phyloP scores from a whole-genome alignment of 2,329 filamentous ascomycete genomes.

The Cercospora sojina region DNA sequence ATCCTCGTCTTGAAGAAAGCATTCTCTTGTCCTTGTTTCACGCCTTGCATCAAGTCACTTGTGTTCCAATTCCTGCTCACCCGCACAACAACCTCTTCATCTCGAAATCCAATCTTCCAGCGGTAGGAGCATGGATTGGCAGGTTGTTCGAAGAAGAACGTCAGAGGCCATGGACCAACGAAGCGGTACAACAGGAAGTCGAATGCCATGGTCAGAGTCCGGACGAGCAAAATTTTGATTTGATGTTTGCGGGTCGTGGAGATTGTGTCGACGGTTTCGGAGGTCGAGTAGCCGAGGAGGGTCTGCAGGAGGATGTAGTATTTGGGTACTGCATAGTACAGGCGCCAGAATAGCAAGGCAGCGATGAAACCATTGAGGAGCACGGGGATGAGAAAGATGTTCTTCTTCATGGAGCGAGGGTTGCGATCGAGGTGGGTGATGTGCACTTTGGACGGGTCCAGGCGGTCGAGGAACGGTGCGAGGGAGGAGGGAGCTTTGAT shows the following conservation, averaged over 20 bases:
- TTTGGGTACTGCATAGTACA: slow-evolving; percentile 66
- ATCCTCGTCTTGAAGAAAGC: slow-evolving; percentile 62
- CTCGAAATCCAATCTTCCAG: slow-evolving; percentile 70
- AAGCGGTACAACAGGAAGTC: slow-evolving; percentile 62
- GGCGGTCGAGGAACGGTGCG: slow-evolving; percentile 62
- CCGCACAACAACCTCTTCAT: slow-evolving; percentile 77
- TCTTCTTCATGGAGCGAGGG: slow-evolving; percentile 69
- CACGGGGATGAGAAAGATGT: slow-evolving; percentile 78
- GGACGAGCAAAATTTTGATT: slow-evolving; percentile 55
- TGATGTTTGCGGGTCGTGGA: slow-evolving; percentile 59
- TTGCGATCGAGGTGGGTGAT: slow-evolving; percentile 78
- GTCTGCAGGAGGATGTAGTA: slow-evolving; percentile 69
- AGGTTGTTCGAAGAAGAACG: slow-evolving; percentile 61
- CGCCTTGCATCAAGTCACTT: slow-evolving; percentile 54
- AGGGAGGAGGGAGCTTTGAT: slow-evolving; percentile 63
- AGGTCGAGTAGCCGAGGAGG: slow-evolving; percentile 64
- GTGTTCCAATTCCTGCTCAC: slow-evolving; percentile 72
- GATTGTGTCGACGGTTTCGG: slow-evolving; percentile 62
- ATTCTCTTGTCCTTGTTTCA: slow-evolving; percentile 54
- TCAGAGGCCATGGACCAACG: slow-evolving; percentile 49
- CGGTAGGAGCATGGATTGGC: slow-evolving; percentile 71
- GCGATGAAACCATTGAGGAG: slow-evolving; percentile 70
- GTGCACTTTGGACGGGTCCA: slow-evolving; percentile 72
- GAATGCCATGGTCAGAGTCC: slow-evolving; percentile 66
- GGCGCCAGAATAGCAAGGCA: slow-evolving; percentile 64